phyloP scores from a whole-genome alignment of 179 eudicot species.

The Spergularia azorica region DNA sequence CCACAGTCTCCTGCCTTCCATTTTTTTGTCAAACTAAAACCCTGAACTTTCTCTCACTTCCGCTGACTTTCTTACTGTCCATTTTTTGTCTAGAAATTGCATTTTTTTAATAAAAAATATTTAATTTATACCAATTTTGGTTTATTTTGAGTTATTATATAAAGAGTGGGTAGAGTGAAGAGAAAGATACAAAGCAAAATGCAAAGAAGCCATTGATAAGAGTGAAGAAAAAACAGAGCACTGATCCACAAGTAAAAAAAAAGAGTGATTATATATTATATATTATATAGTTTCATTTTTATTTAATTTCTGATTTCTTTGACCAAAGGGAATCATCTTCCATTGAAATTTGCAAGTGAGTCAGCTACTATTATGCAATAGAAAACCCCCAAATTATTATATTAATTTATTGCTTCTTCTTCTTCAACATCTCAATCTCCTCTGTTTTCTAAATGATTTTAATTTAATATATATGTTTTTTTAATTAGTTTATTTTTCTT shows the following conservation, averaged over 20 bases:
- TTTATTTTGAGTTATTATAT: too few relatives aligned
- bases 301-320: conserved; percentile 14
- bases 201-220: conserved; percentile 24
- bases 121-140: background rate
- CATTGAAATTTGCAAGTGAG: conserved; percentile 40
- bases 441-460: background rate
- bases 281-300: background rate
- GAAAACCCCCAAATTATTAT: background rate
- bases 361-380: conserved; percentile 36
- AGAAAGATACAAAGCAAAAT: background rate
- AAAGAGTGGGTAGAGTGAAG: background rate
- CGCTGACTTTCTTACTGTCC: conserved; percentile 36
- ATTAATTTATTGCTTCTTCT: conserved; percentile 5
- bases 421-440: background rate
- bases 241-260: conserved; percentile 28
- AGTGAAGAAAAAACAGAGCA: conserved; percentile 32
- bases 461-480: background rate
- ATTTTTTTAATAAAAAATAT: background rate
- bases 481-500: background rate
- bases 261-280: too few relatives aligned
- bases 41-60: conserved; percentile 19
- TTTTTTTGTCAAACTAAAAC: conserved; percentile 27
- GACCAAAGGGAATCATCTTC: conserved; percentile 33
- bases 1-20: background rate
- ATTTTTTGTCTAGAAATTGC: conserved; percentile 20